Evolutionary conservation across 2,329 filamentous ascomycete species (phyloP).

Genomic region (Ophiognomonia clavigignenti-juglandacearum): DNA sequence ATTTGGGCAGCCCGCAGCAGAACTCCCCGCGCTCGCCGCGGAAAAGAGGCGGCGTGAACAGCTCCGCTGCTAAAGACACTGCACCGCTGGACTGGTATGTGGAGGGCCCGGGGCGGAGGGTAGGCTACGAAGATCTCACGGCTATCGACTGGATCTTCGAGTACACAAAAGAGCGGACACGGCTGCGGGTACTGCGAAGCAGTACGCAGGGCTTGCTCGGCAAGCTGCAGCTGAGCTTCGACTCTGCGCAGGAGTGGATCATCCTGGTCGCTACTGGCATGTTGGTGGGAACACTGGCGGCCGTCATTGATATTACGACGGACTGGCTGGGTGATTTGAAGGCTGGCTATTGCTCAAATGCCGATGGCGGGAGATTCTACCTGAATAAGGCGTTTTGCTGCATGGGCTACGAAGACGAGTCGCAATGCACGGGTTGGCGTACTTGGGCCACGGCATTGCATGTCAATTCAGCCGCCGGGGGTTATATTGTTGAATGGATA

Average conservation of each 20-base stretch:
- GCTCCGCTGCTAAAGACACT: constrained; percentile 38
- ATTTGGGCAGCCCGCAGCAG: constrained; percentile 1
- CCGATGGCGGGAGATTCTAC: constrained; percentile 83
- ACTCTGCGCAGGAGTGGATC: constrained; percentile 88
- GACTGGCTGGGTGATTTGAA: constrained; percentile 95
- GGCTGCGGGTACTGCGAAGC: constrained; percentile 70
- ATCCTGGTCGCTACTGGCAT: constrained; percentile 82
- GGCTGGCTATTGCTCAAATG: constrained; percentile 75
- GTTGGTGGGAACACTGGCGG: constrained; percentile 77
- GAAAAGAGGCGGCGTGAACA: constrained; percentile 3
- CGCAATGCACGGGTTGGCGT: constrained; percentile 81
- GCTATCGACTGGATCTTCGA: constrained; percentile 99
- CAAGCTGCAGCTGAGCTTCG: constrained; percentile 66
- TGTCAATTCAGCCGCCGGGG: constrained; percentile 59
- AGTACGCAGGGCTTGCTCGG: constrained; percentile 67
- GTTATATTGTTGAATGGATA: constrained; percentile 80
- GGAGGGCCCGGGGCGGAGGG: constrained; percentile 81
- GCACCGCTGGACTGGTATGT: constrained; percentile 73
- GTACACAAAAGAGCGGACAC: constrained; percentile 91
- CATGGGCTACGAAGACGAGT: constrained; percentile 78
- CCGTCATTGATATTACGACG: constrained; percentile 81
- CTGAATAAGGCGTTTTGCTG: constrained; percentile 91
- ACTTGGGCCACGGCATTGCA: constrained; percentile 76
- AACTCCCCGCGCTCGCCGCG: constrained; percentile 9
- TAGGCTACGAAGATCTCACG: constrained; percentile 93